phyloP scores from a whole-genome alignment of 192 early-diverging fungal genomes.

The Nowakowskiella sp. region DNA sequence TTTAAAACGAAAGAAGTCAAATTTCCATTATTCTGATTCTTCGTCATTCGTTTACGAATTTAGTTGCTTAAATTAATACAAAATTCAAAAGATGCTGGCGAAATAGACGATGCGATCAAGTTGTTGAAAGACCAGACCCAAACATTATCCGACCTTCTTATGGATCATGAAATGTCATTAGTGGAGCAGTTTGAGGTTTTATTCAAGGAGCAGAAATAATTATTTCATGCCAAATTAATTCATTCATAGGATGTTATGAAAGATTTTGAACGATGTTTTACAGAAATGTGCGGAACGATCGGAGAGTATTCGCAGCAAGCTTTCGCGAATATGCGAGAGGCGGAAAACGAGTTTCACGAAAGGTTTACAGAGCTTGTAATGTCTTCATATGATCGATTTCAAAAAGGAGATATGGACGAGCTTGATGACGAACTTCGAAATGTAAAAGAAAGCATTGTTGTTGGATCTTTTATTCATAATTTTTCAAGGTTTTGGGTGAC shows the following conservation, averaged over 20 bases:
- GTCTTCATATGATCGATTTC: constrained; percentile 42
- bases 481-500: constrained; percentile 43
- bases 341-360: constrained; percentile 55
- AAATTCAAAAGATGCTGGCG: constrained; percentile 30
- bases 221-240: constrained; percentile 1
- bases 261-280: constrained; percentile 56
- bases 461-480: constrained; percentile 3
- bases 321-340: constrained; percentile 46
- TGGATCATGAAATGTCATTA: constrained; percentile 47
- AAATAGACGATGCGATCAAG: constrained; percentile 42
- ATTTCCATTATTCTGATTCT: too few species aligned
- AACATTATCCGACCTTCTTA: constrained; percentile 37
- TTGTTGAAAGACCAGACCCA: constrained; percentile 26
- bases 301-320: constrained; percentile 38
- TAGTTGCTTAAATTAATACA: constrained; percentile 39
- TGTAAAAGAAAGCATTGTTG: constrained; percentile 11
- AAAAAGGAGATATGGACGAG: constrained; percentile 48
- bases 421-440: constrained; percentile 41
- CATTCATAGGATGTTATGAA: constrained; percentile 38
- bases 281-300: constrained; percentile 39
- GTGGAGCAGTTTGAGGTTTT: constrained; percentile 55
- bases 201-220: constrained; percentile 1
- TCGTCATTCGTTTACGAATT: neutral
- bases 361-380: constrained; percentile 44
- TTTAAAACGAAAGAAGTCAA: neutral